Evolutionary conservation across 2,329 filamentous ascomycete genomes (phyloP), one percentile per base, ranked within the genome.

Genomic region (Bisporella sp.): DNA sequence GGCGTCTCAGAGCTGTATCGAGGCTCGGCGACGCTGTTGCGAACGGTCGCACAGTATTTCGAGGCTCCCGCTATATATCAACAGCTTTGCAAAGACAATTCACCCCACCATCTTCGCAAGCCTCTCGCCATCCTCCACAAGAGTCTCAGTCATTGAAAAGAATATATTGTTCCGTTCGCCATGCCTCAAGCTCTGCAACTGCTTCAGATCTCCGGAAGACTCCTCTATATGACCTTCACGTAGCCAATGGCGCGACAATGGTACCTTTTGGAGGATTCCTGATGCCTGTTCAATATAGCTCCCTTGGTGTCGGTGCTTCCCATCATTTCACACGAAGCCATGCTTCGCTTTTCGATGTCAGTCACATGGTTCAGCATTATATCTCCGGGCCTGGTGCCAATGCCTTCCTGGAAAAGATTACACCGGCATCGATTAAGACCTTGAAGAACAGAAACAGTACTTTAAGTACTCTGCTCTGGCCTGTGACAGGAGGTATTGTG

Each of bases 301-400:
- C 83, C 58, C 77, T 87, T 58, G 84, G 85, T 59, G 85, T 96
- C 56, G 77, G 81, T 59, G 87, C 90, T 54, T 95, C 89, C 47
- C 93, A 97, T 74, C 78, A 83, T 62, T 96, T 92, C 78, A 97
- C 93, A 12, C 83, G 93, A 49, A 78, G 82, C 61, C 87, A 91
- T 69, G 87, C 89, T 51, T 96, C 90, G 57, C 73, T 99, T 57
- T 99, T 99, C 65, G 93, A 99, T 69, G 93, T 97, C 49, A 86
- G 86, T 67, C 93, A 97, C 73, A 97, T 97, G 92, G 90, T 85
- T 56, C 91, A 96, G 72, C 90, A 96, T 68, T 79, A 84, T 58
- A 82, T 99, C 66, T 81, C 81, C 47, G 93, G 93, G 0, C 82
- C 89, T 5, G 87, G 87, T 33, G 91, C 89, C 5, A 78, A 85